Conservation (phyloP, 2,329 filamentous ascomycete species). For the Stemphylium beticola region DNA sequence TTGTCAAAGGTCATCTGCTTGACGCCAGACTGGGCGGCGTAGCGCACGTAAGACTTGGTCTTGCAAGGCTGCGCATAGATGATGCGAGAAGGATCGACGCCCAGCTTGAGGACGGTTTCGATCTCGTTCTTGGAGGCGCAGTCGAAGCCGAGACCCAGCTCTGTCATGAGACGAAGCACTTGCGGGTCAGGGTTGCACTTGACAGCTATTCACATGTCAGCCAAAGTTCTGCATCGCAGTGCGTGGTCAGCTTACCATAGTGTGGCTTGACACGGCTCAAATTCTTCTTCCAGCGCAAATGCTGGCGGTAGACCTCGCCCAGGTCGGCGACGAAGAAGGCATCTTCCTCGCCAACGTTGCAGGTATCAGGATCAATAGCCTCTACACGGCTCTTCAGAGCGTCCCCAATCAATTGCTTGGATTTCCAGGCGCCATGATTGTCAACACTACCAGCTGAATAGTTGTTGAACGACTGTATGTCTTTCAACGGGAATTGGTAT, state of each 20-base stretch:
- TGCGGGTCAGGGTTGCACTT: constrained; percentile 97
- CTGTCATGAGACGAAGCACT: constrained; percentile 84
- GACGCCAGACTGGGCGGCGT: constrained; percentile 81
- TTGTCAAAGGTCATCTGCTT: constrained; percentile 99
- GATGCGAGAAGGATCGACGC: constrained; percentile 85
- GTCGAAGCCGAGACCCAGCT: constrained; percentile 93
- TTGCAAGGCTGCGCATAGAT: constrained; percentile 99
- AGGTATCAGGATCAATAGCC: constrained; percentile 83
- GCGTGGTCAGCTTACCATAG: constrained; percentile 70
- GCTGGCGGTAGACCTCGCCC: constrained; percentile 98
- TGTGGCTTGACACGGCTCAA: constrained; percentile 92
- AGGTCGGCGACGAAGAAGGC: constrained; percentile 98
- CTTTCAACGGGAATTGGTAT: constrained; percentile 51
- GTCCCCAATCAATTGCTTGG: constrained; percentile 84
- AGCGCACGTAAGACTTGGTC: constrained; percentile 96
- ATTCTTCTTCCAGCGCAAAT: constrained; percentile 96
- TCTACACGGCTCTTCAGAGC: constrained; percentile 86
- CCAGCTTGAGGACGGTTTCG: constrained; percentile 83
- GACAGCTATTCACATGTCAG: constrained; percentile 69
- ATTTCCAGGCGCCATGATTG: constrained; percentile 58
- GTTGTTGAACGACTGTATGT: constrained; percentile 37
- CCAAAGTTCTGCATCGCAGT: neutral
- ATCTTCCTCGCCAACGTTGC: constrained; percentile 92
- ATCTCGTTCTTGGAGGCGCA: constrained; percentile 98
- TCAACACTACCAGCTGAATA: constrained; percentile 44